Conservation (phyloP, 2,329 filamentous ascomycete species). For the Aspergillus felis region DNA sequence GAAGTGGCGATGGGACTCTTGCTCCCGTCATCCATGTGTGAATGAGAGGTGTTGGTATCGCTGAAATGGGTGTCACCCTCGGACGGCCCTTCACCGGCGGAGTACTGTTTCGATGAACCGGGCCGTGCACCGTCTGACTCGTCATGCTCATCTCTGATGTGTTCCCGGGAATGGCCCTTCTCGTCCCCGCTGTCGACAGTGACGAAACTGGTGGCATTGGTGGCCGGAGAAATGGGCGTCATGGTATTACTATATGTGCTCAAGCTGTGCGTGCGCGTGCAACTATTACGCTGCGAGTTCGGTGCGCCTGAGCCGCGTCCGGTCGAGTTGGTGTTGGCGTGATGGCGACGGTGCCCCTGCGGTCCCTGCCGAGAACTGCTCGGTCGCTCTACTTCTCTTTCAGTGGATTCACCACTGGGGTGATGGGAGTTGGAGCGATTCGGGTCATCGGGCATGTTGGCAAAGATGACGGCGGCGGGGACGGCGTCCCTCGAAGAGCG, state of each 20-base stretch:
- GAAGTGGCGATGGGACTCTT: conserved; percentile 21
- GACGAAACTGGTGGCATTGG: conserved; percentile 44
- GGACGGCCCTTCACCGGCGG: conserved; percentile 16
- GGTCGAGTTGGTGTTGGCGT: conserved; percentile 33
- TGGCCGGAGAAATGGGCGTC: conserved; percentile 40
- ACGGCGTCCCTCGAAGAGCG: conserved; percentile 21
- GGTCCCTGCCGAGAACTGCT: conserved; percentile 28
- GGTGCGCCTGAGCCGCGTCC: conserved; percentile 31
- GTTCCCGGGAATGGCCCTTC: conserved; percentile 26
- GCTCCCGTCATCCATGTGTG: conserved; percentile 19
- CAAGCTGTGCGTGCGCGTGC: conserved; percentile 38
- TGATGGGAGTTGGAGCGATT: conserved; percentile 10
- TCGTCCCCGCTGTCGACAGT: conserved; percentile 41
- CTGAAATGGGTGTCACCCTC: conserved; percentile 18
- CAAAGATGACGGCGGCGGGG: conserved; percentile 26
- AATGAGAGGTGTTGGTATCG: conserved; percentile 23
- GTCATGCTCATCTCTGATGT: conserved; percentile 28
- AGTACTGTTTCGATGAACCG: conserved; percentile 27
- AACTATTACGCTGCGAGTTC: conserved; percentile 34
- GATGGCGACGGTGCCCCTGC: conserved; percentile 21
- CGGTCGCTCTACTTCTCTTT: conserved; percentile 20
- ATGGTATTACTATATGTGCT: conserved; percentile 42
- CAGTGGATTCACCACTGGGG: conserved; percentile 9
- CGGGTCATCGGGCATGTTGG: conserved; percentile 17
- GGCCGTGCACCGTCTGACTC: conserved; percentile 28